Conservation (phyloP, 2,329 filamentous ascomycete species). For the Exophiala lecanii-corni region DNA sequence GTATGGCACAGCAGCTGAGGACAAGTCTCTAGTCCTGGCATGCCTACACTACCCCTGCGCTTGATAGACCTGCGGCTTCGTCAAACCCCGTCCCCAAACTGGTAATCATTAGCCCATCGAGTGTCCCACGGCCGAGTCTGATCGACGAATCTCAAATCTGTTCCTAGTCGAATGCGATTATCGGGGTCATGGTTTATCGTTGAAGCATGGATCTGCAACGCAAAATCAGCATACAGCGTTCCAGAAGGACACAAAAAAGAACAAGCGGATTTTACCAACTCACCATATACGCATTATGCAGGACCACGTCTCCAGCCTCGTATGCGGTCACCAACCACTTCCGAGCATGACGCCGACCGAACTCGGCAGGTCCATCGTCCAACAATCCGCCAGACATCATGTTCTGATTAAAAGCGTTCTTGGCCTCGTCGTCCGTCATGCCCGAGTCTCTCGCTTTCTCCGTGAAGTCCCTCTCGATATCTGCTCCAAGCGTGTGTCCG, state of each 20-base stretch:
- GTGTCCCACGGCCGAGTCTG: constrained; percentile 49
- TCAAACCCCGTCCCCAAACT: constrained; percentile 33
- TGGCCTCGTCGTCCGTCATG: constrained; percentile 49
- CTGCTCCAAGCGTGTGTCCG: constrained; percentile 43
- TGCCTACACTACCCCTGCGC: too few species aligned
- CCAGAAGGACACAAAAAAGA: not conserved
- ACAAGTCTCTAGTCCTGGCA: too few species aligned
- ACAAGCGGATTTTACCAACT: constrained; percentile 3
- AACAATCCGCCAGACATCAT: constrained; percentile 56
- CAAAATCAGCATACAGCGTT: not conserved
- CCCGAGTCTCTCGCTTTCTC: constrained; percentile 46
- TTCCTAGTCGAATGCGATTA: constrained; percentile 51
- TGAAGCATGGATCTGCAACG: constrained; percentile 52
- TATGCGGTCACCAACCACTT: constrained; percentile 52
- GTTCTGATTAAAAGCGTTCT: constrained; percentile 53
- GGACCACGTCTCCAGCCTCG: constrained; percentile 50
- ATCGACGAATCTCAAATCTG: constrained; percentile 54
- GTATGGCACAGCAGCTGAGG: too few species aligned
- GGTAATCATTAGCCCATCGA: constrained; percentile 40
- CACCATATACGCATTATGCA: constrained; percentile 38
- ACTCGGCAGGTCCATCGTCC: constrained; percentile 45
- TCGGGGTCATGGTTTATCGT: constrained; percentile 51
- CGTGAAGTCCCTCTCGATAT: constrained; percentile 50
- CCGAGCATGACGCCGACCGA: constrained; percentile 39
- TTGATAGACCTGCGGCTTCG: too few species aligned